These are phyloP conservation scores for Hyphodiscus sp. DNA, from an alignment of 2,329 filamentous ascomycete genomes.

Conservation along the genomic window DNA sequence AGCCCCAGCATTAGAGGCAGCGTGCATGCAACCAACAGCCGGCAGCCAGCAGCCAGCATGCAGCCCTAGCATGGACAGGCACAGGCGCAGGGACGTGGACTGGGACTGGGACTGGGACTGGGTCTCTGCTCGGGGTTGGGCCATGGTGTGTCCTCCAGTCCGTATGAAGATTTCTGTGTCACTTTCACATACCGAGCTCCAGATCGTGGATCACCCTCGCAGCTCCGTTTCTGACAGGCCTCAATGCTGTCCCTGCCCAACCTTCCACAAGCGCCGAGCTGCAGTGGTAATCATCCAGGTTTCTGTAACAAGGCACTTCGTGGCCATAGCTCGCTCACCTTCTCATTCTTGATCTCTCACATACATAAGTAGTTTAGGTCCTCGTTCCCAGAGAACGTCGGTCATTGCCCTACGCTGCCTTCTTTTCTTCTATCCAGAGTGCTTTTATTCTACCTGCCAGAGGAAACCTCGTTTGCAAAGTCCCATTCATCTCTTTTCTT, in stretches of 20 bases:
- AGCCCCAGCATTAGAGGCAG: not conserved
- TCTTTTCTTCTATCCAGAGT: not conserved
- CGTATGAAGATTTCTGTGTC: slow-evolving; percentile 10
- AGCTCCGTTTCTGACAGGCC: slow-evolving; percentile 6
- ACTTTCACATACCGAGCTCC: slow-evolving; percentile 16
- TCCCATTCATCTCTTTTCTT: not conserved
- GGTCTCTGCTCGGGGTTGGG: not conserved
- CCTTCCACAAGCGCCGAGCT: slow-evolving; percentile 11
- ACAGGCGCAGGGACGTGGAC: not conserved
- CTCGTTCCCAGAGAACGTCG: not conserved
- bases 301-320: slow-evolving; percentile 7
- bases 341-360: slow-evolving; percentile 10
- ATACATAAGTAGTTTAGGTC: slow-evolving; percentile 21
- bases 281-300: slow-evolving; percentile 10
- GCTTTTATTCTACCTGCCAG: not conserved
- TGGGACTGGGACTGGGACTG: slow-evolving; percentile 4
- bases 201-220: slow-evolving; percentile 25
- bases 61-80: not conserved
- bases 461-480: not conserved
- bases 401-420: not conserved
- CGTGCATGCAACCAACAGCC: not conserved
- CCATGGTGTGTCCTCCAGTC: too few relatives aligned
- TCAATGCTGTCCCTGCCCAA: slow-evolving; percentile 6
- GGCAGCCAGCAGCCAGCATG: not conserved
- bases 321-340: slow-evolving; percentile 22